Conservation (phyloP, 192 early-diverging fungal genomes). For the Podila clonocystis region DNA sequence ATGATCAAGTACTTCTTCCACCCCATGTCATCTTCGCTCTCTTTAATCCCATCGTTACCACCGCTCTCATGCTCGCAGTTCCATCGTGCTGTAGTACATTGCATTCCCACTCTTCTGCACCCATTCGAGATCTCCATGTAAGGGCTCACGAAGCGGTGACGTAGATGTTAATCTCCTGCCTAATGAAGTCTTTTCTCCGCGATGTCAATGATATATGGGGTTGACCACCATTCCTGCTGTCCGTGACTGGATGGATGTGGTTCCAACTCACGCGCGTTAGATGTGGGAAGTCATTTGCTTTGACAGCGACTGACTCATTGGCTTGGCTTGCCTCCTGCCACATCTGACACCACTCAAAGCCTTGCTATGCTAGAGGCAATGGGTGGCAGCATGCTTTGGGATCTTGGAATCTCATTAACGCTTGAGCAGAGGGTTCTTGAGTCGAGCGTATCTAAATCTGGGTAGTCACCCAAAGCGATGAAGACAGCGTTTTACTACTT, state of each 20-base stretch:
- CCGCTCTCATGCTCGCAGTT: too few species aligned
- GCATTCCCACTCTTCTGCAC: too few species aligned
- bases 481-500: background rate
- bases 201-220: constrained; percentile 16
- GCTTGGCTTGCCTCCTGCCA: constrained; percentile 13
- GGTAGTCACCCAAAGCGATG: background rate
- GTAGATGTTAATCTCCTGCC: too few species aligned
- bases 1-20: too few species aligned
- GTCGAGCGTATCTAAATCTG: constrained; percentile 17
- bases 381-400: constrained; percentile 37
- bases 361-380: constrained; percentile 36
- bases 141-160: too few species aligned
- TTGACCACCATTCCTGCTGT: constrained; percentile 27
- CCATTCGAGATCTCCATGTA: too few species aligned
- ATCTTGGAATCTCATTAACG: constrained; percentile 32
- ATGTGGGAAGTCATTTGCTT: constrained; percentile 13
- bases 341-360: constrained; percentile 26
- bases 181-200: too few species aligned
- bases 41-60: too few species aligned
- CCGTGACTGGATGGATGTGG: constrained; percentile 20
- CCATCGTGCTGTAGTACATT: too few species aligned
- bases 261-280: constrained; percentile 29
- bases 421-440: constrained; percentile 38
- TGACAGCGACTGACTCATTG: background rate
- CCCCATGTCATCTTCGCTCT: too few species aligned